A percentile compares a stretch with the other conserved stretches of the same genome.
phyloP scores from a whole-genome alignment of 108 stramenopile species.

The Fragilaria crotonensis region DNA sequence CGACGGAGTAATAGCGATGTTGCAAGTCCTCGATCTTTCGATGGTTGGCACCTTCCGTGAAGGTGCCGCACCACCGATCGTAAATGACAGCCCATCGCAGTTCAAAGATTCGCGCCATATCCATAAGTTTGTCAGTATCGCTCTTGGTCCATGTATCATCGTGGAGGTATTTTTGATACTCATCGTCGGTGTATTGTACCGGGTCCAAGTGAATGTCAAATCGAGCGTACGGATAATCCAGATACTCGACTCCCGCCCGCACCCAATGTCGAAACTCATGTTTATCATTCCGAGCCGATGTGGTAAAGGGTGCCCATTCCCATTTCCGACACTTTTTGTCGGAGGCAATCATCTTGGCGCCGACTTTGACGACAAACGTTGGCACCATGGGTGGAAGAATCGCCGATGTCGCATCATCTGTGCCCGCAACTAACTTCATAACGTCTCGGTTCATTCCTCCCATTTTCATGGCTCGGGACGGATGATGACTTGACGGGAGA shows the following conservation, averaged over 20 bases:
- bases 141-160: constrained; percentile 72
- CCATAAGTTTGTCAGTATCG: constrained; percentile 89
- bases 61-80: constrained; percentile 60
- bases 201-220: constrained; percentile 85
- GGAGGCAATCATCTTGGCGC: constrained; percentile 45
- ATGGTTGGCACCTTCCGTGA: constrained; percentile 13
- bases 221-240: constrained; percentile 91
- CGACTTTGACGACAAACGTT: constrained; percentile 51
- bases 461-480: constrained; percentile 30
- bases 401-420: constrained; percentile 25
- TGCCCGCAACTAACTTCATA: constrained; percentile 19
- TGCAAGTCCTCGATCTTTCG: constrained; percentile 82
- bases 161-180: constrained; percentile 48
- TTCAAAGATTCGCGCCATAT: constrained; percentile 69
- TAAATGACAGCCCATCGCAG: constrained; percentile 91
- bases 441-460: constrained; percentile 30
- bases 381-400: constrained; percentile 57
- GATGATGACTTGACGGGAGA: constrained; percentile 2
- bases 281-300: constrained; percentile 59
- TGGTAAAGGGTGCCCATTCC: constrained; percentile 82
- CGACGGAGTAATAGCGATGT: constrained; percentile 85
- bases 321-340: constrained; percentile 52
- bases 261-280: constrained; percentile 75
- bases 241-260: constrained; percentile 68
- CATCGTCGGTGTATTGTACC: constrained; percentile 68